Conservation (phyloP, 257 asterid genomes). For the Ilex asprella region DNA sequence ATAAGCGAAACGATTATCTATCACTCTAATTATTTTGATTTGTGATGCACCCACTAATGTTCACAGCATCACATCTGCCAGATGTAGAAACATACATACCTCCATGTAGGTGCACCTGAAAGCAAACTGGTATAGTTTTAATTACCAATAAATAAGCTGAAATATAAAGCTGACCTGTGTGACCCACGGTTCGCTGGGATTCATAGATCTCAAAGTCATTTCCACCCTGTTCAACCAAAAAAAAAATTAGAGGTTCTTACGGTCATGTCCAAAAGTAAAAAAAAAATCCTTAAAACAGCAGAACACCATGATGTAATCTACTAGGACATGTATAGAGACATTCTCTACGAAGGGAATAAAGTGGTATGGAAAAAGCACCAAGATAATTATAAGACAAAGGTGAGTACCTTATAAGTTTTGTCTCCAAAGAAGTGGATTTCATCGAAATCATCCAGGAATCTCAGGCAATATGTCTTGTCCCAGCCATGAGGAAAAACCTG, state of each 20-base stretch:
- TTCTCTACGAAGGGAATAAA: neutral
- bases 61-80: neutral
- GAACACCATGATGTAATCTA: neutral
- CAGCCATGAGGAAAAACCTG: slow-evolving; percentile 97
- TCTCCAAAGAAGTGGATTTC: slow-evolving; percentile 96
- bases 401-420: slow-evolving; percentile 82
- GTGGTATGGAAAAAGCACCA: neutral
- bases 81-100: neutral
- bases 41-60: too few relatives aligned
- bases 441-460: slow-evolving; percentile 67
- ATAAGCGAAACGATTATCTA: too few relatives aligned
- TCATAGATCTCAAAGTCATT: slow-evolving; percentile 85
- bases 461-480: slow-evolving; percentile 98
- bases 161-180: slow-evolving; percentile 58
- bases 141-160: neutral
- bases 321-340: neutral
- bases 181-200: slow-evolving; percentile 84
- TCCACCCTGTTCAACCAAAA: slow-evolving; percentile 61
- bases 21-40: too few relatives aligned
- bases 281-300: neutral
- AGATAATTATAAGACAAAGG: neutral
- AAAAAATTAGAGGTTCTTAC: too few relatives aligned
- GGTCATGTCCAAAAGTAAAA: neutral
- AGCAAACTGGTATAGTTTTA: neutral
- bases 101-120: neutral